Conservation (phyloP, 257 asterid species). For the Ilex asprella region DNA sequence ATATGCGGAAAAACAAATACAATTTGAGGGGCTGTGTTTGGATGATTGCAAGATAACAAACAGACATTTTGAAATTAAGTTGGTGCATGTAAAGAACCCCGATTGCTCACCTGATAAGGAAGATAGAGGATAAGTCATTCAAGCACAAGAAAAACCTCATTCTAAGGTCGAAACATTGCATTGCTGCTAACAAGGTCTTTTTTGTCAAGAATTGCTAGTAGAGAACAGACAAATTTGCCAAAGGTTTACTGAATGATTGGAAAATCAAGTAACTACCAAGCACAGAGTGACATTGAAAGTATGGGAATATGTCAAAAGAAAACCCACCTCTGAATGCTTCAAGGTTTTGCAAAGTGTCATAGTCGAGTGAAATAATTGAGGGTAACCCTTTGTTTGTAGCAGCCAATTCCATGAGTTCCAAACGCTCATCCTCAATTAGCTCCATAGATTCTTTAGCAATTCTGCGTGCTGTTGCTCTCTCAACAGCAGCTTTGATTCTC, state of each 20-base stretch:
- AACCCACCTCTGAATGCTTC: conserved; percentile 75
- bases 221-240: not conserved
- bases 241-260: not conserved
- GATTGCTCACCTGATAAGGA: no score
- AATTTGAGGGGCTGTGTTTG: no score
- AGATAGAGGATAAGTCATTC: no score
- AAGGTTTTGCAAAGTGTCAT: conserved; percentile 79
- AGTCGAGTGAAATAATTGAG: conserved; percentile 81
- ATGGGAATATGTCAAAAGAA: conserved; percentile 9
- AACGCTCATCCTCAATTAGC: conserved; percentile 96
- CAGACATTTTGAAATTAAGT: no score
- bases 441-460: conserved; percentile 94
- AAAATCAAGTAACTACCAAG: not conserved
- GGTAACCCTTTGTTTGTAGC: conserved; percentile 82
- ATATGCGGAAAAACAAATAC: no score
- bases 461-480: conserved; percentile 86
- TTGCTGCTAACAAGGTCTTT: no score
- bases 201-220: not conserved
- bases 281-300: not conserved
- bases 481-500: conserved; percentile 83
- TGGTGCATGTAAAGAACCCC: no score
- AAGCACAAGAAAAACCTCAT: no score
- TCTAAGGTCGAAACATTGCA: no score
- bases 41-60: no score
- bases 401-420: conserved; percentile 95